Evolutionary conservation across 768 basidiomycete species (phyloP).

Genomic region (Amanita muscaria): DNA sequence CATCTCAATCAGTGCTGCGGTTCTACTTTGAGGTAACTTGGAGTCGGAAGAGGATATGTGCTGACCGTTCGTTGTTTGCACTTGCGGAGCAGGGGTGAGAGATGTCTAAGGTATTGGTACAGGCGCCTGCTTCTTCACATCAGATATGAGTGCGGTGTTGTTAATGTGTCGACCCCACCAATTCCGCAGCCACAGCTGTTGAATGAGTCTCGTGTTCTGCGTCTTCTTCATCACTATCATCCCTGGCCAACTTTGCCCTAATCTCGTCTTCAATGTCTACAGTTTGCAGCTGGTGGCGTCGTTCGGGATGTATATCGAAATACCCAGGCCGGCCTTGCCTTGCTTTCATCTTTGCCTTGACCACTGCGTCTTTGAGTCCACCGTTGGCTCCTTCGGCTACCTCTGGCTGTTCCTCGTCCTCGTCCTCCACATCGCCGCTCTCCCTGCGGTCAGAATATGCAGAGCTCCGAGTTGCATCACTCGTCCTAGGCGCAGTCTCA

Average conservation of each 20-base stretch:
- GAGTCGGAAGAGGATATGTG: constrained; percentile 4
- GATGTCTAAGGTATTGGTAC: neutral
- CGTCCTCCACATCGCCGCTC: constrained; percentile 9
- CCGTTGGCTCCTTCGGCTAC: constrained; percentile 18
- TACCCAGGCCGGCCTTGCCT: constrained; percentile 50
- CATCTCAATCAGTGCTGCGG: constrained; percentile 78
- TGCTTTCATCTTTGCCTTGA: constrained; percentile 23
- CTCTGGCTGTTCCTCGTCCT: constrained; percentile 18
- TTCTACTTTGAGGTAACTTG: constrained; percentile 41
- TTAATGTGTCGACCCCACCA: no score
- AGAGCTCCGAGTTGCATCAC: constrained; percentile 14
- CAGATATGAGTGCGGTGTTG: no score
- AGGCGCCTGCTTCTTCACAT: neutral
- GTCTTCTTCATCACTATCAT: constrained; percentile 24
- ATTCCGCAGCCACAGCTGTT: neutral
- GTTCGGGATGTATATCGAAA: constrained; percentile 74
- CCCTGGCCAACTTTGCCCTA: constrained; percentile 26
- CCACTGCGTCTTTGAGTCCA: constrained; percentile 13
- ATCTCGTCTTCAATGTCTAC: constrained; percentile 28
- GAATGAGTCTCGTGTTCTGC: neutral
- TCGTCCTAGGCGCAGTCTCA: constrained; percentile 34
- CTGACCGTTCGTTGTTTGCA: constrained; percentile 10
- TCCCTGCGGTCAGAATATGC: neutral
- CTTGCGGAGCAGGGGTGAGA: neutral
- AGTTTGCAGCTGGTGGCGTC: constrained; percentile 30